These are phyloP conservation scores for Sequoia sempervirens DNA, from an alignment of 75 land plant genomes.

Conservation along the genomic window DNA sequence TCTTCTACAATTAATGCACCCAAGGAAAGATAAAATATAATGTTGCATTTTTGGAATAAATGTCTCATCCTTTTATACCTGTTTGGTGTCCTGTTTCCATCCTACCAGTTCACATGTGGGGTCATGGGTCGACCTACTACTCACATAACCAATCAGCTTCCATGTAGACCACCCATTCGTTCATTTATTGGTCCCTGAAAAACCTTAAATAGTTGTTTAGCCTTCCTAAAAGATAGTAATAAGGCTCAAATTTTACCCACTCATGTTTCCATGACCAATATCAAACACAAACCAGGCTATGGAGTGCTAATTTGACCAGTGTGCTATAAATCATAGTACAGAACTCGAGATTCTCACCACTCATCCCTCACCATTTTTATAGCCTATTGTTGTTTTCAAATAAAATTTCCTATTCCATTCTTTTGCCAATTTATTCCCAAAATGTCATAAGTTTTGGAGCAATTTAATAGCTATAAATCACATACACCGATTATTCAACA, in stretches of 20 bases:
- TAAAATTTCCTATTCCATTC: no score
- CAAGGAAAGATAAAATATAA: no score
- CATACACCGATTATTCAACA: no score
- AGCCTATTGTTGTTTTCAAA: no score
- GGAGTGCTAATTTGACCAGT: neutral
- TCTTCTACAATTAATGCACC: no score
- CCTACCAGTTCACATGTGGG: neutral
- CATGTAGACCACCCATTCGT: neutral
- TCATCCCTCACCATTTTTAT: no score
- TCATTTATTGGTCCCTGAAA: neutral
- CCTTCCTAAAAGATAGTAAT: neutral
- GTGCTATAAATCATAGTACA: neutral
- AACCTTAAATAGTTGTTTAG: neutral
- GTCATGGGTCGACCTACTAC: no score
- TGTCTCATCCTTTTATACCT: neutral
- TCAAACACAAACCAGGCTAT: neutral
- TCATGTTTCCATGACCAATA: neutral
- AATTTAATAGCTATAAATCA: no score
- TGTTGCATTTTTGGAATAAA: neutral
- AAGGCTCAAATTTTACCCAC: neutral
- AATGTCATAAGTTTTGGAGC: no score
- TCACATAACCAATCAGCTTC: no score
- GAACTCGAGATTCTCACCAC: no score
- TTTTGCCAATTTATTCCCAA: no score
- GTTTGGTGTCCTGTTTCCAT: neutral